Conservation (phyloP, 768 basidiomycete species). For the Podaxis sp. region DNA sequence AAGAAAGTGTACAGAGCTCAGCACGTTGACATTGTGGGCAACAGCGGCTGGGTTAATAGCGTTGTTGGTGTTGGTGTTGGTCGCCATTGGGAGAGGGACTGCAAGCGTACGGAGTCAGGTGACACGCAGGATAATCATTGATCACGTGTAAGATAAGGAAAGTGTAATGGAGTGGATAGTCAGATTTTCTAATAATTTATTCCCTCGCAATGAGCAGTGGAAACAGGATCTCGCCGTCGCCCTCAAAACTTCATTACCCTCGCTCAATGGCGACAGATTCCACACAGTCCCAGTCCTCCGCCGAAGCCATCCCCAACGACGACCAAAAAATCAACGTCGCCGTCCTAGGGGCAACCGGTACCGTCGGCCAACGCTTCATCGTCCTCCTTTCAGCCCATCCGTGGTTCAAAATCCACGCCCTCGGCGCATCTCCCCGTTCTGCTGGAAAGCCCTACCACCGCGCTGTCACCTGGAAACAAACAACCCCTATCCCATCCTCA, state of each 20-base stretch:
- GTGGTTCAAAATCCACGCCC: constrained; percentile 82
- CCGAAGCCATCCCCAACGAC: background rate
- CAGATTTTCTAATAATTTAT: constrained; percentile 7
- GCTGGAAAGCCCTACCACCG: constrained; percentile 78
- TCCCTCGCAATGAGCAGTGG: background rate
- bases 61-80: constrained; percentile 32
- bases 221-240: constrained; percentile 5
- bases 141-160: constrained; percentile 16
- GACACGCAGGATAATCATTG: background rate
- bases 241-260: constrained; percentile 5
- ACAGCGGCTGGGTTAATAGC: constrained; percentile 49
- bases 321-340: constrained; percentile 50
- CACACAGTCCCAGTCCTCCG: background rate
- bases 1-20: constrained; percentile 72
- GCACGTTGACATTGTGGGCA: constrained; percentile 65
- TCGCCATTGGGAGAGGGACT: constrained; percentile 4
- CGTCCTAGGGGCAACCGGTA: constrained; percentile 87
- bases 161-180: constrained; percentile 19
- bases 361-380: constrained; percentile 96
- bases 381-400: constrained; percentile 84
- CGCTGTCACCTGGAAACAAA: constrained; percentile 88
- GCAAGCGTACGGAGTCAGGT: background rate
- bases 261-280: background rate
- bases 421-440: constrained; percentile 88
- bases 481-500: constrained; percentile 63